phyloP scores from a whole-genome alignment of 768 basidiomycete genomes.

The Suillus placidus region DNA sequence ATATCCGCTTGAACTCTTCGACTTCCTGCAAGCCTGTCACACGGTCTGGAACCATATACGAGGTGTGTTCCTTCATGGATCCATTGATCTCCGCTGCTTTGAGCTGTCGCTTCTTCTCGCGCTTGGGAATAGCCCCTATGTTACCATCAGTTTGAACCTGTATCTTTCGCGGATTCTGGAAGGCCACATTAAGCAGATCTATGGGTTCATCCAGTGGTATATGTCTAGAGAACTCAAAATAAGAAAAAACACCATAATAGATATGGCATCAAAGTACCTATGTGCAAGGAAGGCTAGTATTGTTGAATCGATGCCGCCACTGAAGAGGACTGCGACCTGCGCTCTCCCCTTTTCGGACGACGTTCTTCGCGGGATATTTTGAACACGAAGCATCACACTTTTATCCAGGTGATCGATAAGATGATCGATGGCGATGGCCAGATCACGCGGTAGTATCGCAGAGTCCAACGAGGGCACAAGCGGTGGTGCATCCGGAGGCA shows the following conservation, averaged over 20 bases:
- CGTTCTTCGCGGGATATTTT: conserved; percentile 60
- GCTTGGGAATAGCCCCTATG: conserved; percentile 45
- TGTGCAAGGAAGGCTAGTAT: conserved; percentile 81
- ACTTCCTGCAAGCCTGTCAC: conserved; percentile 77
- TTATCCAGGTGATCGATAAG: conserved; percentile 58
- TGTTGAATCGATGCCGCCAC: conserved; percentile 95
- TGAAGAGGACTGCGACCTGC: conserved; percentile 86
- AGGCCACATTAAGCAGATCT: conserved; percentile 91
- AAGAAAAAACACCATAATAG: background rate
- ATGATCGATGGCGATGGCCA: conserved; percentile 47
- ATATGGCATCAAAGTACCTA: conserved; percentile 43
- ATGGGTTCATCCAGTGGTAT: conserved; percentile 79
- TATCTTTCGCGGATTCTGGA: conserved; percentile 90
- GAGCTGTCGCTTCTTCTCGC: conserved; percentile 40
- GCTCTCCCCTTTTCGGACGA: conserved; percentile 42
- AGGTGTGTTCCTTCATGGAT: conserved; percentile 17
- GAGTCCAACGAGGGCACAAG: conserved; percentile 35
- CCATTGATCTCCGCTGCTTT: conserved; percentile 9
- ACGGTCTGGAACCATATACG: conserved; percentile 89
- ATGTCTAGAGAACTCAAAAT: conserved; percentile 49
- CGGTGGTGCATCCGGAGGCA: conserved; percentile 50
- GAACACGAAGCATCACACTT: conserved; percentile 71
- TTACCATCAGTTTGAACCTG: conserved; percentile 50
- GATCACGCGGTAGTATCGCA: conserved; percentile 43
- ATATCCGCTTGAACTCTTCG: conserved; percentile 74